phyloP scores from a whole-genome alignment of 2,329 filamentous ascomycete genomes.

The Aureobasidium sp. region DNA sequence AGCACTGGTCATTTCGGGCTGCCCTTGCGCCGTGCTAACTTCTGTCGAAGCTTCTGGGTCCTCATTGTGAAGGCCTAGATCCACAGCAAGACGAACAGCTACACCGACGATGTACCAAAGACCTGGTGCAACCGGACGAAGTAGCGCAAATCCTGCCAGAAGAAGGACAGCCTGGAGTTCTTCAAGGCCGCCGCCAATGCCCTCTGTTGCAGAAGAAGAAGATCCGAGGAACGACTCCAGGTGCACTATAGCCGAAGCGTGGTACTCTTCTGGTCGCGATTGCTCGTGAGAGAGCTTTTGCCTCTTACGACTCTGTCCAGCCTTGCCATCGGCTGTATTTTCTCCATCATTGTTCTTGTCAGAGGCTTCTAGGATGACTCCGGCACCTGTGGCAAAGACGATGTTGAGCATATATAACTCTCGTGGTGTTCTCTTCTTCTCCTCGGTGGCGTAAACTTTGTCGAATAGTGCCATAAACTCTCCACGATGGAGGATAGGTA shows the following conservation, averaged over 20 bases:
- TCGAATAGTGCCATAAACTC: constrained; percentile 89
- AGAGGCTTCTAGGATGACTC: constrained; percentile 67
- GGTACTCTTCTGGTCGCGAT: constrained; percentile 85
- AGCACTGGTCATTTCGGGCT: constrained; percentile 26
- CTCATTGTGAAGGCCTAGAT: constrained; percentile 87
- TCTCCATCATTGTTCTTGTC: constrained; percentile 18
- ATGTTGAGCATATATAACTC: constrained; percentile 96
- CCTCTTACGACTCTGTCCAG: constrained; percentile 30
- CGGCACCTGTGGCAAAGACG: constrained; percentile 90
- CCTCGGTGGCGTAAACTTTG: constrained; percentile 63
- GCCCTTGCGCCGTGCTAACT: constrained; percentile 30
- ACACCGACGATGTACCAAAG: constrained; percentile 97
- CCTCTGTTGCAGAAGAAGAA: constrained; percentile 53
- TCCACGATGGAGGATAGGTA: constrained; percentile 79
- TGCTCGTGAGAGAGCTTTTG: constrained; percentile 46
- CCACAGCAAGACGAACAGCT: constrained; percentile 79
- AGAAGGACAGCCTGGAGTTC: constrained; percentile 89
- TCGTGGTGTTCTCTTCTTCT: constrained; percentile 59
- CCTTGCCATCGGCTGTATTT: constrained; percentile 27
- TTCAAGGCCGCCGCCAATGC: constrained; percentile 80
- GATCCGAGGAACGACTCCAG: constrained; percentile 69
- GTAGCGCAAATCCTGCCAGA: constrained; percentile 80
- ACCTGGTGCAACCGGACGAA: constrained; percentile 85
- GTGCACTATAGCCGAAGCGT: constrained; percentile 87
- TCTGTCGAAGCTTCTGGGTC: constrained; percentile 56